Base-by-base conservation (phyloP, 148 eudicot genomes). In the Rhododendron griersonianum region DNA sequence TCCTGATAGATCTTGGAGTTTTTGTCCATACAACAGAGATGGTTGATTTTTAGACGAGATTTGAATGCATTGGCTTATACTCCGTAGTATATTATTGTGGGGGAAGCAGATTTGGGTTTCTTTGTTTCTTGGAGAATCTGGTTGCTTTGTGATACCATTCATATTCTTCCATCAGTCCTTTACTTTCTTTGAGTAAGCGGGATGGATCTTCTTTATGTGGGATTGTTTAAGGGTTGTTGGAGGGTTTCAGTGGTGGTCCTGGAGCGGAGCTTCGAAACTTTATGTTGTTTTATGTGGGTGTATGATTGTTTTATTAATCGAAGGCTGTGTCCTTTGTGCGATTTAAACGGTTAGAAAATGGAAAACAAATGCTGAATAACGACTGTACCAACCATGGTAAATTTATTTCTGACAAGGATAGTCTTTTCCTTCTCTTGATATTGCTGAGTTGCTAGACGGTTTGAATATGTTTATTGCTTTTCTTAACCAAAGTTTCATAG, bases 231-330 rank as follows among this genome's bases (percentile, higher is more conserved):
- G 83, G 30, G 11, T 80, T 39, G 69, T 15, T 63, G 45, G 55
- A 23, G 61, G 61, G 35, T 74, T 41, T 80, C n/a, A 23, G 7
- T 23, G 21, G 79, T 84, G 80, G 81, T 75, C 86, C 81, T 53
- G 23, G 74, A 69, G 37, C 14, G 15, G 81, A 55, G 39, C 11
- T 48, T 35, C 53, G 81, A 14, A 39, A 53, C 35, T 50, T 53
- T 74, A 33, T 73, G 73, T 55, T 76, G 50, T 84, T 75, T 28
- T 21, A 3, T 47, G 14, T 6, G 41, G 11, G 45, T 2, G 11
- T 16, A 28, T 6, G 4, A 25, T 30, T 30, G 7, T 50, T 48
- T 28, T 4, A 45, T 71, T 45, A 18, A 25, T 28, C 44, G 11
- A n/a, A 77, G 45, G 11, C 37, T 4, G 37, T 51, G 5, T 74